Evolutionary conservation across 306 rosid species (phyloP).

Genomic region (Abrus pulchellus): DNA sequence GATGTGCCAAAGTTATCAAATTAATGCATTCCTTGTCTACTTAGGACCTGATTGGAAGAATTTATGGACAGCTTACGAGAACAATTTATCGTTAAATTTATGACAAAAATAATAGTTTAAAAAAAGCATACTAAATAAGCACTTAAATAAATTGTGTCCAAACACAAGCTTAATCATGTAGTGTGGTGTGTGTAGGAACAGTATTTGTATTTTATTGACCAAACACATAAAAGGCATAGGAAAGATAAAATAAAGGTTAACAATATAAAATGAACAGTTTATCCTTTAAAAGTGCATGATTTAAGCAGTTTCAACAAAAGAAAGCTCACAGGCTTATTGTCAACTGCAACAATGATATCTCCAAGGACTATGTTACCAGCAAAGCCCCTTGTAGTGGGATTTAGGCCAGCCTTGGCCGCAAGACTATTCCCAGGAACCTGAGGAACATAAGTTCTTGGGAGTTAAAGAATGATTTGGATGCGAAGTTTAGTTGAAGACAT

Average conservation of each 20-base stretch:
- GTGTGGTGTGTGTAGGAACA: conserved; percentile 13
- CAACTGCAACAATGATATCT: conserved; percentile 82
- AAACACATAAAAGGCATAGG: conserved; percentile 7
- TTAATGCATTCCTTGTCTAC: background rate
- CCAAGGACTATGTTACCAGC: conserved; percentile 91
- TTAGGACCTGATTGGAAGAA: background rate
- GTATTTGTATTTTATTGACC: background rate
- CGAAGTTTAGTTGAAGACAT: conserved; percentile 5
- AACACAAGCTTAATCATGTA: background rate
- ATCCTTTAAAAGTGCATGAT: conserved; percentile 18
- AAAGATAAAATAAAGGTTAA: conserved; percentile 9
- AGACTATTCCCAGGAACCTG: conserved; percentile 87
- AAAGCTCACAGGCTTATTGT: conserved; percentile 79
- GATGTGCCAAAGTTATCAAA: conserved; percentile 31
- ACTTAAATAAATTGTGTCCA: background rate
- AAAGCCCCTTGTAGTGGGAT: conserved; percentile 87
- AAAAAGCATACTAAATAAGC: too few relatives aligned
- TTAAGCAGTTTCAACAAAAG: conserved; percentile 40
- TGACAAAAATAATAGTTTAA: too few relatives aligned
- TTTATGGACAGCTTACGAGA: too few relatives aligned
- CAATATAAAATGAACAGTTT: conserved; percentile 33
- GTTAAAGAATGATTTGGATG: conserved; percentile 28
- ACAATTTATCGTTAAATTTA: too few relatives aligned
- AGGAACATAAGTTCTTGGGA: conserved; percentile 26
- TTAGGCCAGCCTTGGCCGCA: conserved; percentile 86